Conservation (phyloP, 2,329 filamentous ascomycete species). For the Colletotrichum cordylinicola region DNA sequence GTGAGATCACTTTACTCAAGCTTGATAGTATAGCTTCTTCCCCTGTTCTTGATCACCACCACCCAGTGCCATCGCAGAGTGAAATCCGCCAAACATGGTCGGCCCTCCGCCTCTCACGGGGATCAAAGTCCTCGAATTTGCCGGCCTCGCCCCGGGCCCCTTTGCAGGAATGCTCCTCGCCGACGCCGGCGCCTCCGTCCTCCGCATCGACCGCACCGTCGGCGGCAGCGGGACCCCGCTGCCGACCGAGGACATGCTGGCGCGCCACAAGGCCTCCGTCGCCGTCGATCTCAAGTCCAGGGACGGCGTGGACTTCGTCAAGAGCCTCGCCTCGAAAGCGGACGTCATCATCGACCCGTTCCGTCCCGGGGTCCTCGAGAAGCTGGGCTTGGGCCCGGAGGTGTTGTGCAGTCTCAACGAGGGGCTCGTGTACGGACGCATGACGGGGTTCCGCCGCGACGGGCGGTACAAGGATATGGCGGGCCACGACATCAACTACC, state of each 20-base stretch:
- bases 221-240: conserved; percentile 41
- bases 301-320: conserved; percentile 69
- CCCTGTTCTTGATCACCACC: not conserved
- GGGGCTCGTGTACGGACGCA: conserved; percentile 78
- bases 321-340: conserved; percentile 63
- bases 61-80: not conserved
- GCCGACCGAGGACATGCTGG: conserved; percentile 74
- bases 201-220: conserved; percentile 79
- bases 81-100: conserved; percentile 34
- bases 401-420: conserved; percentile 73
- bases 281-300: conserved; percentile 78
- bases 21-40: not conserved
- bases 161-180: conserved; percentile 89
- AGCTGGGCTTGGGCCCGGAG: conserved; percentile 77
- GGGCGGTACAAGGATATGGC: conserved; percentile 88
- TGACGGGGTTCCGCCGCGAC: conserved; percentile 90
- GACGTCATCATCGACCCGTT: conserved; percentile 94
- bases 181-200: conserved; percentile 86
- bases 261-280: conserved; percentile 82
- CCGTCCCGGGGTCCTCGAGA: conserved; percentile 88
- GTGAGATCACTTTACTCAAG: not conserved
- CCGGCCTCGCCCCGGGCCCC: conserved; percentile 73
- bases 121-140: conserved; percentile 65
- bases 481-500: conserved; percentile 96
- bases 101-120: conserved; percentile 50